Evolutionary conservation across 495 filamentous ascomycete species (phyloP).

Genomic region (Podospora bellae-mahoneyi): DNA sequence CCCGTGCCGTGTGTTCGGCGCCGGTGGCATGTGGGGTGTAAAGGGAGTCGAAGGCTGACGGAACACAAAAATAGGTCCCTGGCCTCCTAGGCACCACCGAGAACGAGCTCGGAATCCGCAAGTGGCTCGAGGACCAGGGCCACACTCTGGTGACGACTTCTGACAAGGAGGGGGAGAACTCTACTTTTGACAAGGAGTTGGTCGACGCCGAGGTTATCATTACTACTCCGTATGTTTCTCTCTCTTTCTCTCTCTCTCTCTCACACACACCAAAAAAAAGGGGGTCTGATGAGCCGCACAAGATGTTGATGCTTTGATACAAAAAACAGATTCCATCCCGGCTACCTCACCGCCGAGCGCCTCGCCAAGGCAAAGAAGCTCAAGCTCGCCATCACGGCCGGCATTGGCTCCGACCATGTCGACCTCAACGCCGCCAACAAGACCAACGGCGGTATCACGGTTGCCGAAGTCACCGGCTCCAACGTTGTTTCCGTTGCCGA

Average conservation of each 20-base stretch:
- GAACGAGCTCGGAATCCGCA: conserved; percentile 93
- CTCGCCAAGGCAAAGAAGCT: conserved; percentile 98
- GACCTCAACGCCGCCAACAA: conserved; percentile 96
- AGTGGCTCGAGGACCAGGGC: conserved; percentile 94
- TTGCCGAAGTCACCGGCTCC: conserved; percentile 93
- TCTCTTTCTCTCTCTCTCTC: neutral
- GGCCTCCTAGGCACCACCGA: conserved; percentile 89
- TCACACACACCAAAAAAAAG: no score
- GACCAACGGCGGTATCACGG: conserved; percentile 96
- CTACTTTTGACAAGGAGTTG: conserved; percentile 89
- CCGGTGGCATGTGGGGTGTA: neutral
- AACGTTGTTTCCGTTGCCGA: conserved; percentile 89
- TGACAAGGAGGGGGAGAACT: conserved; percentile 91
- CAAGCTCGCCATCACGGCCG: conserved; percentile 92
- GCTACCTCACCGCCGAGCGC: conserved; percentile 94
- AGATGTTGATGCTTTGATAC: conserved; percentile 7
- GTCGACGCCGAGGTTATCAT: conserved; percentile 98
- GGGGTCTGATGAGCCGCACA: neutral
- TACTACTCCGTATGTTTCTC: conserved; percentile 61
- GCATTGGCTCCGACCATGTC: conserved; percentile 97
- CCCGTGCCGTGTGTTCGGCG: neutral
- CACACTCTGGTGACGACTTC: conserved; percentile 96
- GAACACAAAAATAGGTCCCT: conserved; percentile 56
- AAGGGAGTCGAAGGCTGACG: conserved; percentile 14
- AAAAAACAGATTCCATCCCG: conserved; percentile 72